Evolutionary conservation across 176 grass and related monocot genomes (phyloP).

Genomic region (Carex pumila): DNA sequence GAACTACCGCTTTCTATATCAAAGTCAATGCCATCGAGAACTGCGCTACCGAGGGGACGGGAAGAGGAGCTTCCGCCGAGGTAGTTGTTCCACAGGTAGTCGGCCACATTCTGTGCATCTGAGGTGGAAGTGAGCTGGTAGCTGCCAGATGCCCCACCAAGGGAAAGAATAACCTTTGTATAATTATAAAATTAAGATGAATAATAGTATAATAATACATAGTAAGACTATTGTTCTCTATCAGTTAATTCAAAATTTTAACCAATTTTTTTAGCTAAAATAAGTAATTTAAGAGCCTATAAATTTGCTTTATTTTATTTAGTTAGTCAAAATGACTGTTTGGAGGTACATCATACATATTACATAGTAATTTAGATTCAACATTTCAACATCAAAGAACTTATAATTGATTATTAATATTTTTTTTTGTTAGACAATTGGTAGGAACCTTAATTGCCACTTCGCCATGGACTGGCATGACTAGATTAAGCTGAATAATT

Average conservation of each 20-base stretch:
- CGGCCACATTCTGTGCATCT: slow-evolving; percentile 34
- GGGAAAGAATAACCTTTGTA: slow-evolving; percentile 58
- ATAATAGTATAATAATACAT: background rate
- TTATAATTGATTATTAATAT: too few species aligned
- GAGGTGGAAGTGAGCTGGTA: slow-evolving; percentile 33
- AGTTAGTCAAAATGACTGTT: too few species aligned
- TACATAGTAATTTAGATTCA: too few species aligned
- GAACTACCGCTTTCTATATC: slow-evolving; percentile 55
- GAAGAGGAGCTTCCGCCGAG: slow-evolving; percentile 39
- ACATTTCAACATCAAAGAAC: too few species aligned
- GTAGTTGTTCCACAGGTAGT: slow-evolving; percentile 70
- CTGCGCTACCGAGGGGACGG: slow-evolving; percentile 44
- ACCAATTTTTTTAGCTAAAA: too few species aligned
- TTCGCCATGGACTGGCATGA: too few species aligned
- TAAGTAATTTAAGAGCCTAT: too few species aligned
- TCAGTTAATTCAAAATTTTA: background rate
- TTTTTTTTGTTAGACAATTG: too few species aligned
- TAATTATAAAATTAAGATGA: background rate
- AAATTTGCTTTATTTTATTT: too few species aligned
- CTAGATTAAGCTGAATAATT: background rate
- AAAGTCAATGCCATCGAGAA: slow-evolving; percentile 71
- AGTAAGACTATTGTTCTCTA: background rate
- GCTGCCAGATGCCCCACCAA: slow-evolving; percentile 46
- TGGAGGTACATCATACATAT: too few species aligned
- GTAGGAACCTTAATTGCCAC: too few species aligned